Conservation (phyloP, 164 flowering plant species). For the Vitis labrusca region DNA sequence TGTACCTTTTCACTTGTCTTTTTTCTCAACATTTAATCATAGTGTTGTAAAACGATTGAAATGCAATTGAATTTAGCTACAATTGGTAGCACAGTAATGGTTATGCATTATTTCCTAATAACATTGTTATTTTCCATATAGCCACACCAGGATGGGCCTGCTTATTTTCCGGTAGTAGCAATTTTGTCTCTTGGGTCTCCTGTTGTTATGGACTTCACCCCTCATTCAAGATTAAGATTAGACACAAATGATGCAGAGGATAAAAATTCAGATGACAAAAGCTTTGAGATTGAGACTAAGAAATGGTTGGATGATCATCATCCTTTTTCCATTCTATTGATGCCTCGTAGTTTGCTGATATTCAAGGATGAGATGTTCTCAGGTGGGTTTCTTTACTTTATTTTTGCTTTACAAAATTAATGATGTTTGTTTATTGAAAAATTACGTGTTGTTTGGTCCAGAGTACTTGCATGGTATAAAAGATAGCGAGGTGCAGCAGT, state of each 20-base stretch:
- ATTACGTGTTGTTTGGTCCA: constrained; percentile 30
- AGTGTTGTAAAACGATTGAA: background rate
- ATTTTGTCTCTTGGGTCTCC: constrained; percentile 89
- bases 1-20: background rate
- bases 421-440: background rate
- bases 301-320: constrained; percentile 26
- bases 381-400: constrained; percentile 32
- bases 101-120: background rate
- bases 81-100: background rate
- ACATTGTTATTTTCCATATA: constrained; percentile 23
- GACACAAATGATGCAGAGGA: constrained; percentile 8
- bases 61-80: background rate
- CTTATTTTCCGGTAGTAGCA: constrained; percentile 89
- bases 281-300: constrained; percentile 7
- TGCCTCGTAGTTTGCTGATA: constrained; percentile 87
- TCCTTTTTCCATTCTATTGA: constrained; percentile 63
- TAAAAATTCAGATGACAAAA: constrained; percentile 14
- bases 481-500: constrained; percentile 49
- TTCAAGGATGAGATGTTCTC: constrained; percentile 86
- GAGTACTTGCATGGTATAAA: constrained; percentile 88
- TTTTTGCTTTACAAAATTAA: background rate
- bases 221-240: constrained; percentile 54
- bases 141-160: constrained; percentile 98
- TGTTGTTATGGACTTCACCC: constrained; percentile 83
- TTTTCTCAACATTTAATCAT: background rate